Percentiles rank a stretch among this genome's conserved stretches.
These are phyloP conservation scores for Hsuehochloa calcarea DNA, from an alignment of 176 grass and related monocot species.

Conservation along the genomic window DNA sequence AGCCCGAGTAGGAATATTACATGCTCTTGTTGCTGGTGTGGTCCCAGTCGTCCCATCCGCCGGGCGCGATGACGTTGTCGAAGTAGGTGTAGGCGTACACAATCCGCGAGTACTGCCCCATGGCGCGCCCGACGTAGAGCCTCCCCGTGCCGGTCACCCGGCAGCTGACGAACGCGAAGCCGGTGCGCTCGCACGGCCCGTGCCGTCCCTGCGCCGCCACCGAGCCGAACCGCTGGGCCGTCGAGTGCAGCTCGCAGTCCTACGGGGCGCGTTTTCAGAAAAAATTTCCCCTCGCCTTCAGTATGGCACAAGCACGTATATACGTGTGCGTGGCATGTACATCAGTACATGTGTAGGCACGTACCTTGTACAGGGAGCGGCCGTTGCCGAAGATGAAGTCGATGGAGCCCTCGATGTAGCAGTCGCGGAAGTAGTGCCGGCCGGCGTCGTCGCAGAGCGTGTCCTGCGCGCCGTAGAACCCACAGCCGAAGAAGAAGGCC, in stretches of 20 bases:
- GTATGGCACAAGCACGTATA: background rate
- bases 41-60: conserved; percentile 97
- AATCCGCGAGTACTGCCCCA: conserved; percentile 98
- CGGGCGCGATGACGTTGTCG: conserved; percentile 76
- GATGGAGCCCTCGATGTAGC: conserved; percentile 92
- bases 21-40: conserved; percentile 92
- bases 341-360: background rate
- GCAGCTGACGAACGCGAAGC: conserved; percentile 94
- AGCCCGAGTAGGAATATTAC: conserved; percentile 18
- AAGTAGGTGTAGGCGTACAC: conserved; percentile 97
- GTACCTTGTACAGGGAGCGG: conserved; percentile 89
- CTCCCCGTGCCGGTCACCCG: conserved; percentile 68
- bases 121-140: conserved; percentile 87
- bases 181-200: conserved; percentile 78
- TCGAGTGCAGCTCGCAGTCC: conserved; percentile 84
- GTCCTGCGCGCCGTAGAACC: conserved; percentile 98
- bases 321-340: background rate
- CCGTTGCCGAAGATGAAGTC: conserved; percentile 99
- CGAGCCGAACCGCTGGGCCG: conserved; percentile 64
- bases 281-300: background rate
- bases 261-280: background rate
- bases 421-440: conserved; percentile 93
- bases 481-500: conserved; percentile 90
- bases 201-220: conserved; percentile 78
- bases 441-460: conserved; percentile 92